A percentile compares a stretch with the other conserved stretches of the same genome.
Conservation (phyloP, 2,329 filamentous ascomycete species). For the Metarhizium humberi region DNA sequence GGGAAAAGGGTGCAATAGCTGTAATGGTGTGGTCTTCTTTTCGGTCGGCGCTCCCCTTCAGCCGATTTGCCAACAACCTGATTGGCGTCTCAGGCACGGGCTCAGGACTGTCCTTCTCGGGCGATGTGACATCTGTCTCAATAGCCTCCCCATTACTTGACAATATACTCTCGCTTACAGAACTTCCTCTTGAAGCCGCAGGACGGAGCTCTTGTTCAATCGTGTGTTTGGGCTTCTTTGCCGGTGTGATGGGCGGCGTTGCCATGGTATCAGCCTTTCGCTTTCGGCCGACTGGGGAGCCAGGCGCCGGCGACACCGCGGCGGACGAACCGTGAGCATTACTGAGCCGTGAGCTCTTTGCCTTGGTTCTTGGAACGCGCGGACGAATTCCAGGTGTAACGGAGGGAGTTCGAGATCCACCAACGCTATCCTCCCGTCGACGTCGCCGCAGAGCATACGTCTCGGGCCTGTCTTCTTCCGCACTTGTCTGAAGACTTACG, state of each 20-base stretch:
- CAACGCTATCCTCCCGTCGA: slow-evolving; percentile 40
- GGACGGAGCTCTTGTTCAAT: slow-evolving; percentile 15
- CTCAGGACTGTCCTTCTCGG: slow-evolving; percentile 37
- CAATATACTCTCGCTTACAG: slow-evolving; percentile 18
- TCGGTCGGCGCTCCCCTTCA: slow-evolving; percentile 6
- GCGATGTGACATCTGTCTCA: slow-evolving; percentile 39
- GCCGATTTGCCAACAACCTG: slow-evolving; percentile 7
- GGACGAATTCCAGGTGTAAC: slow-evolving; percentile 47
- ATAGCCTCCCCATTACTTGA: slow-evolving; percentile 18
- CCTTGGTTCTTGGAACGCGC: slow-evolving; percentile 32
- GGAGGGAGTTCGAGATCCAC: slow-evolving; percentile 46
- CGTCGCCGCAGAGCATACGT: slow-evolving; percentile 49
- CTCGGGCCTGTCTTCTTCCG: slow-evolving; percentile 42
- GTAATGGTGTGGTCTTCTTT: slow-evolving; percentile 1
- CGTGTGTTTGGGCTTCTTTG: slow-evolving; percentile 36
- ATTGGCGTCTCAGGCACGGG: slow-evolving; percentile 20
- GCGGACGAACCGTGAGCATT: slow-evolving; percentile 25
- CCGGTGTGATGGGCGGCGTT: slow-evolving; percentile 46
- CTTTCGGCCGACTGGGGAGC: slow-evolving; percentile 24
- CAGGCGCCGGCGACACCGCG: slow-evolving; percentile 17
- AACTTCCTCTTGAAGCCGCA: slow-evolving; percentile 28
- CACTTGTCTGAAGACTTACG: slow-evolving; percentile 36
- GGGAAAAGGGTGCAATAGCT: slow-evolving; percentile 18
- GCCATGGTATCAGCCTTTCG: slow-evolving; percentile 33
- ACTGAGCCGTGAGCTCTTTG: slow-evolving; percentile 22